Conservation (phyloP, 768 basidiomycete genomes). For the Chalciporus chontae region DNA sequence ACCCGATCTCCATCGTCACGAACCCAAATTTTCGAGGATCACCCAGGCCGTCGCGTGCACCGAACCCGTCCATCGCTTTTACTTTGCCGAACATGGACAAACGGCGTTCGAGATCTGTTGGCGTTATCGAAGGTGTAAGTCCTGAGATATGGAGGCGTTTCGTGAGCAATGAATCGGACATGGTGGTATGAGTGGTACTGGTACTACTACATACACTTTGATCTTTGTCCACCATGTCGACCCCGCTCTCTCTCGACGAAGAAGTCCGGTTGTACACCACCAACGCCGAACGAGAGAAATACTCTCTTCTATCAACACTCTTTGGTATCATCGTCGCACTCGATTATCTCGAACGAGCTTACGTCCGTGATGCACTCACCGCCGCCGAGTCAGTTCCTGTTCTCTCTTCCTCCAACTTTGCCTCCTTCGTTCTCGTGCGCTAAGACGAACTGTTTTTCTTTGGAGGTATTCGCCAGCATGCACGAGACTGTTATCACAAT, state of each 20-base stretch:
- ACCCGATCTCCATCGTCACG: slow-evolving; percentile 65
- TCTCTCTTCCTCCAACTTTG: not conserved
- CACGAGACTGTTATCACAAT: slow-evolving; percentile 89
- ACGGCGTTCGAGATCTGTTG: slow-evolving; percentile 52
- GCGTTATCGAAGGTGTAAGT: slow-evolving; percentile 61
- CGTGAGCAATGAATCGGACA: slow-evolving; percentile 30
- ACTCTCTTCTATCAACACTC: slow-evolving; percentile 82
- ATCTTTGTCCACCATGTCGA: slow-evolving; percentile 28
- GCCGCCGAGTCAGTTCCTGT: slow-evolving; percentile 74
- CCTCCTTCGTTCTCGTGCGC: not conserved
- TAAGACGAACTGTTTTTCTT: slow-evolving; percentile 5
- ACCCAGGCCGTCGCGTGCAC: slow-evolving; percentile 58
- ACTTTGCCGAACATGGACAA: slow-evolving; percentile 68
- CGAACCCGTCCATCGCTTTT: slow-evolving; percentile 67
- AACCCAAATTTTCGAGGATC: slow-evolving; percentile 70
- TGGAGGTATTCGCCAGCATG: slow-evolving; percentile 96
- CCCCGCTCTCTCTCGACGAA: slow-evolving; percentile 70
- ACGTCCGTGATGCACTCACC: slow-evolving; percentile 89
- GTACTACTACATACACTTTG: not conserved
- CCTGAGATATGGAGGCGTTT: slow-evolving; percentile 77
- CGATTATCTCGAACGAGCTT: slow-evolving; percentile 94
- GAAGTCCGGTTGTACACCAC: slow-evolving; percentile 86
- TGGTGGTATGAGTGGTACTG: not conserved
- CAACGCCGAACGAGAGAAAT: slow-evolving; percentile 86
- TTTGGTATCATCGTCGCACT: slow-evolving; percentile 89